phyloP scores from a whole-genome alignment of 176 grass and related monocot species.

The Zoysia japonica region DNA sequence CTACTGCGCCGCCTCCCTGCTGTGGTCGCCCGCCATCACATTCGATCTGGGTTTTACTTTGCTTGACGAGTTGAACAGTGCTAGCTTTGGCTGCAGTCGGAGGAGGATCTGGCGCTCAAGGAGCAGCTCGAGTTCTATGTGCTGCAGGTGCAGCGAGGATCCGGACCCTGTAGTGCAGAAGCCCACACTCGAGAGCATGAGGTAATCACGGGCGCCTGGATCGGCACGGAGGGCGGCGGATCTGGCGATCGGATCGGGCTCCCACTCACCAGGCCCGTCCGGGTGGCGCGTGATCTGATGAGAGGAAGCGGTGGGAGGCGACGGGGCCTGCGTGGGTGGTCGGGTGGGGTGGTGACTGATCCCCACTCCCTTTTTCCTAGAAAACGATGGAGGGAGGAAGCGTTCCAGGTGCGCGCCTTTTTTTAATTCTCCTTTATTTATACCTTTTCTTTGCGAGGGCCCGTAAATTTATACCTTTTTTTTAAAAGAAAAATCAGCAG shows the following conservation, averaged over 20 bases:
- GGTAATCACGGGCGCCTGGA: constrained; percentile 45
- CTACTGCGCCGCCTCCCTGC: too few relatives aligned
- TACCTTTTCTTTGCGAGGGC: too few relatives aligned
- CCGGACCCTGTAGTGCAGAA: constrained; percentile 80
- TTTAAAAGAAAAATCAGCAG: too few relatives aligned
- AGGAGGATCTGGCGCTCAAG: constrained; percentile 93
- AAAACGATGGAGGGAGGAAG: background rate
- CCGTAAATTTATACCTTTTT: too few relatives aligned
- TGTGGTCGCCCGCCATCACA: background rate
- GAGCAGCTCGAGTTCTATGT: constrained; percentile 95
- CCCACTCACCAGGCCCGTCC: background rate
- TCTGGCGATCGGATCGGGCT: constrained; percentile 31
- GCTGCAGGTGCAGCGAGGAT: constrained; percentile 70
- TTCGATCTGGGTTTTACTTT: constrained; percentile 14
- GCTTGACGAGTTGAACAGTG: constrained; percentile 1
- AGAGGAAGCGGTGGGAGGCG: background rate
- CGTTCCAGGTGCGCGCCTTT: background rate
- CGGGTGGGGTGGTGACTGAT: background rate
- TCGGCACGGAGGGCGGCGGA: constrained; percentile 39
- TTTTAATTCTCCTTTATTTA: background rate
- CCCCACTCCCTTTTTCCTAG: background rate
- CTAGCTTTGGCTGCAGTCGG: constrained; percentile 59
- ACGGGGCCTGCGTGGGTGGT: background rate
- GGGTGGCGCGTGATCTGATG: constrained; percentile 29
- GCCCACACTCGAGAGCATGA: constrained; percentile 94